A percentile compares a stretch with the other conserved stretches of the same genome.
phyloP scores from a whole-genome alignment of 129 eudicot genomes.

The Smallanthus sonchifolius region DNA sequence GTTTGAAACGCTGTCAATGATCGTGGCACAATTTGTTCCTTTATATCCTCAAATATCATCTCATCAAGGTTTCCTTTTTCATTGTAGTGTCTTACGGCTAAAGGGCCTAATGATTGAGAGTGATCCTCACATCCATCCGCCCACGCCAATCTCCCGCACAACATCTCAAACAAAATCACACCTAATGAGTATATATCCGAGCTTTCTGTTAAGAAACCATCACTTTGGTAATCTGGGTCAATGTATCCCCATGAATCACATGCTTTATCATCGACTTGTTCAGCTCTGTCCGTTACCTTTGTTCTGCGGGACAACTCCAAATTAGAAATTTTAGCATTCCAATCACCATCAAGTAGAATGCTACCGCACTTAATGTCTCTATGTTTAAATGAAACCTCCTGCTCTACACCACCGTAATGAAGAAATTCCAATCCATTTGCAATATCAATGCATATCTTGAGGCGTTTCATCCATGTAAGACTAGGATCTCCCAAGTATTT shows the following conservation, averaged over 20 bases:
- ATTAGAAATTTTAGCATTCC: conserved; percentile 17
- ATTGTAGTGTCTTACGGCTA: background rate
- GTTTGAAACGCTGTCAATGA: background rate
- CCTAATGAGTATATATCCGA: background rate
- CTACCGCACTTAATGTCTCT: conserved; percentile 1
- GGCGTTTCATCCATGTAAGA: conserved; percentile 4
- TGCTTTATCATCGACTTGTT: background rate
- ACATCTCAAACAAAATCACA: background rate
- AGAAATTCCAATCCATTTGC: background rate
- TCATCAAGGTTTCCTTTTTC: background rate
- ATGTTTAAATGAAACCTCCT: background rate
- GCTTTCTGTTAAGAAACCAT: background rate
- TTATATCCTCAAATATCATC: background rate
- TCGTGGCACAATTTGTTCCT: background rate
- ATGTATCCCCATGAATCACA: background rate
- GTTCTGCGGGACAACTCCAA: background rate
- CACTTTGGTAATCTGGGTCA: background rate
- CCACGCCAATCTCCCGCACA: background rate
- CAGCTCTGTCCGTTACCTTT: background rate
- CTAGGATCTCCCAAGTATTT: background rate
- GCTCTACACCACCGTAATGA: background rate
- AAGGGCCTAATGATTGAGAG: background rate
- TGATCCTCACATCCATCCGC: background rate
- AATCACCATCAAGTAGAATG: background rate
- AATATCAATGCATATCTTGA: background rate